These are phyloP conservation scores for Sarocladium strictum DNA, from an alignment of 2,329 filamentous ascomycete species.

Conservation along the genomic window DNA sequence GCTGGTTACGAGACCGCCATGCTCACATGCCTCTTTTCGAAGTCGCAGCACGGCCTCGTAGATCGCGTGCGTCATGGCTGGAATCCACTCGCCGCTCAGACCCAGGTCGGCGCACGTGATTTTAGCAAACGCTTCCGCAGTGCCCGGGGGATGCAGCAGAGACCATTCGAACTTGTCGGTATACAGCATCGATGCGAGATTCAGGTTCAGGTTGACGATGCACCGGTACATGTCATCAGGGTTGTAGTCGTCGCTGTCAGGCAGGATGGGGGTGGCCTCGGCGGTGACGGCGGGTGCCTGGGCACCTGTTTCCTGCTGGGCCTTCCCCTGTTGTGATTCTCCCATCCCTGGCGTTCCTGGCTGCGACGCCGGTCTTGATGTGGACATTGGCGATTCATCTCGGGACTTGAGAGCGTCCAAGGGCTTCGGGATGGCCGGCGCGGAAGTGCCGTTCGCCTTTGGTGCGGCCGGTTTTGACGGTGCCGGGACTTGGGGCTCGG, in stretches of 20 bases:
- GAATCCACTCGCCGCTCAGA: conserved; percentile 85
- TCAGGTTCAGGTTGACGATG: conserved; percentile 85
- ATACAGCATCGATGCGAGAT: conserved; percentile 84
- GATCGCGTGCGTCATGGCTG: conserved; percentile 90
- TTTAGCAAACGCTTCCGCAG: conserved; percentile 87
- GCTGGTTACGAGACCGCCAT: conserved; percentile 75
- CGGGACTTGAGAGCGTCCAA: conserved; percentile 26
- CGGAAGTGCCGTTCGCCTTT: conserved; percentile 14
- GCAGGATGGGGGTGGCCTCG: conserved; percentile 54
- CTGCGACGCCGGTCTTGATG: conserved; percentile 34
- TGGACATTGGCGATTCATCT: conserved; percentile 32
- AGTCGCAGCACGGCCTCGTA: conserved; percentile 89
- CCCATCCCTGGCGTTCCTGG: conserved; percentile 52
- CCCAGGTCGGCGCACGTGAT: conserved; percentile 90
- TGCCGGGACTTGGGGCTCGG: conserved; percentile 30
- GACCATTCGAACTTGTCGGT: conserved; percentile 99
- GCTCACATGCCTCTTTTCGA: conserved; percentile 95
- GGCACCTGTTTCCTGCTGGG: conserved; percentile 31
- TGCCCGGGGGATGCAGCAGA: conserved; percentile 81
- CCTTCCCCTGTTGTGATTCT: conserved; percentile 33
- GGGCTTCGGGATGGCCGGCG: conserved; percentile 23
- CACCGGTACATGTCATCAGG: conserved; percentile 94
- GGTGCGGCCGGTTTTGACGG: conserved; percentile 15
- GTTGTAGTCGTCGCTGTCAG: conserved; percentile 69
- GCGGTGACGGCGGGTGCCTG: conserved; percentile 56